Conservation (phyloP, 306 rosid species). For the Cucurbita maxima region DNA sequence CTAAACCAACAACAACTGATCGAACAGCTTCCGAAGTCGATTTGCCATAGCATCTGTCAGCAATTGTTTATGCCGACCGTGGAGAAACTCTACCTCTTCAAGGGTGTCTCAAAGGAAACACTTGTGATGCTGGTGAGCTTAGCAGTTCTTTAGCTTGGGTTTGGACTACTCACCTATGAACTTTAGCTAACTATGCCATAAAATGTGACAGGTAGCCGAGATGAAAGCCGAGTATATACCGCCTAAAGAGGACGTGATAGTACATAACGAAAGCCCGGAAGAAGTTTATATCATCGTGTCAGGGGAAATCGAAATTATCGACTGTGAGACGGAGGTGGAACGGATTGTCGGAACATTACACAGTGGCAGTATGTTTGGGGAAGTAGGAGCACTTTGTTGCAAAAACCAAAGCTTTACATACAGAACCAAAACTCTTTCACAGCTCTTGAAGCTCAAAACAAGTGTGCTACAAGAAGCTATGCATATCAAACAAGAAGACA, state of each 20-base stretch:
- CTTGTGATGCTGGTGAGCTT: slow-evolving; percentile 36
- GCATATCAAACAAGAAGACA: slow-evolving; percentile 43
- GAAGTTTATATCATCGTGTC: slow-evolving; percentile 83
- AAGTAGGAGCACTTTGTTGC: slow-evolving; percentile 57
- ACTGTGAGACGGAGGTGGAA: slow-evolving; percentile 38
- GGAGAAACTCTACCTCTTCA: slow-evolving; percentile 60
- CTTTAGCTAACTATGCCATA: not conserved
- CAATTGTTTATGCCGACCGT: slow-evolving; percentile 55
- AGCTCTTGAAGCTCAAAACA: slow-evolving; percentile 67
- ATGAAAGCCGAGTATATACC: slow-evolving; percentile 88
- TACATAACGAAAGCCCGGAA: slow-evolving; percentile 62
- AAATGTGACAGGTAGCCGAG: slow-evolving; percentile 42
- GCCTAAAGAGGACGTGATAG: slow-evolving; percentile 78
- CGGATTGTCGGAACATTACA: slow-evolving; percentile 41
- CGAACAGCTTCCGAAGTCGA: slow-evolving; percentile 79
- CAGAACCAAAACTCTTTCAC: slow-evolving; percentile 77
- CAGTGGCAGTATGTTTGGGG: slow-evolving; percentile 65
- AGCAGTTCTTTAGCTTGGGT: not conserved
- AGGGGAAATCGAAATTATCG: slow-evolving; percentile 70
- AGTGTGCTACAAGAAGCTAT: slow-evolving; percentile 38
- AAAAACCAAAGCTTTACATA: slow-evolving; percentile 52
- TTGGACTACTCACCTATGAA: not conserved
- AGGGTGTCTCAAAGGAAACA: slow-evolving; percentile 53
- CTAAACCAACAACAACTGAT: slow-evolving; percentile 67
- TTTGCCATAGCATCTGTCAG: slow-evolving; percentile 59